Evolutionary conservation across 2,329 filamentous ascomycete species (phyloP), one percentile per base, ranked within the genome.

Genomic region (Colletotrichum tropicale): DNA sequence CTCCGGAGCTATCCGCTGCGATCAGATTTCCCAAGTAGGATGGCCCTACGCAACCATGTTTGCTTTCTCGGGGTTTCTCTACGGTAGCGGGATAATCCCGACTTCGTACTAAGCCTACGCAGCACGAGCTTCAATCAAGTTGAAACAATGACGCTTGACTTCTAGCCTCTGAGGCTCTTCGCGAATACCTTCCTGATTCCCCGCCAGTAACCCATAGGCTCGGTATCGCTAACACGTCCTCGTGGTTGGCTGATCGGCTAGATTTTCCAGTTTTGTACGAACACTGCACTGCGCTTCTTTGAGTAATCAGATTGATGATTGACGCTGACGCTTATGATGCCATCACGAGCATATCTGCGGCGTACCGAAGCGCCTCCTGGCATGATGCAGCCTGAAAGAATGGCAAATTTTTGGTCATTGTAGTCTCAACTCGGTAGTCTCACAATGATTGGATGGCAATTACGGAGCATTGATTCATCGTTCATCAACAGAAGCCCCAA

Each of bases 251-350:
- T 48, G 18, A 48, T 48, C 38, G 38, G 38, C 18, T 48, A n/a
- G 0, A 0, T 6, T n/a, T n/a, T 12, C 18, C 38, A 48, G 18
- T 48, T 48, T 9, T 48, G 38, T 48, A 12, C 3, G 18, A n/a
- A n/a, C 5, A 48, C 38, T 48, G 18, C 18, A n/a, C 38, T 48
- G 0, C 18, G 0, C 38, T 6, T 1, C 0, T 48, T 48, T n/a
- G 5, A 48, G 18, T 48, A 48, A 48, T n/a, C 38, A 4, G 6
- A 48, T 0, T 48, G 38, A n/a, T n/a, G 18, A 18, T 48, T 48
- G 38, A 48, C 3, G 38, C 38, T 52, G n/a, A 21, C 12, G 10
- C 8, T 21, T 8, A 13, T 8, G 2, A 48, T 48, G 43, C 43
- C 43, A 21, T 52, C n/a, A 52, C 43, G n/a, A 52, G 12, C 43